phyloP scores from a whole-genome alignment of 371 early-diverging fungal genomes.

The Mortierella sp. region DNA sequence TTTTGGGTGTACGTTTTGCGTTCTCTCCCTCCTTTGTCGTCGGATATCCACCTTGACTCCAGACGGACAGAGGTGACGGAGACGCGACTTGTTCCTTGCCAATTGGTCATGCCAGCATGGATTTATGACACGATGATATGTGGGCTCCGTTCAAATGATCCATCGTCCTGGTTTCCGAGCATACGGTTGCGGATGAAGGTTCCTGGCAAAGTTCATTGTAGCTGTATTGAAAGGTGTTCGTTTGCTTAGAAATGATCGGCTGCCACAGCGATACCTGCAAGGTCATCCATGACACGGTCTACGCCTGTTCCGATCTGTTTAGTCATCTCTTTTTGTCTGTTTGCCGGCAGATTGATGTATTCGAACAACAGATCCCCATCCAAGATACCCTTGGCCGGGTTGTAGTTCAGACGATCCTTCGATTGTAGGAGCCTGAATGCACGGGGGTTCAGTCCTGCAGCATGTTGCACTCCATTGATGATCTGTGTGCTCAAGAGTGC shows the following conservation, averaged over 20 bases:
- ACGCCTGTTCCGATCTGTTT: conserved; percentile 89
- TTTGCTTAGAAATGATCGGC: conserved; percentile 80
- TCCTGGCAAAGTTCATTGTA: too few relatives aligned
- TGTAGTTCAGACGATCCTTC: conserved; percentile 71
- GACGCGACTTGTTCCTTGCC: too few relatives aligned
- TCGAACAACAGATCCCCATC: conserved; percentile 89
- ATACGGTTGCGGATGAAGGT: too few relatives aligned
- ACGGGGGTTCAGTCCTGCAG: conserved; percentile 93
- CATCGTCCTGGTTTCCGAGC: too few relatives aligned
- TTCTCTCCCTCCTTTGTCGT: too few relatives aligned
- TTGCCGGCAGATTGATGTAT: conserved; percentile 74
- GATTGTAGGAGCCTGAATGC: conserved; percentile 77
- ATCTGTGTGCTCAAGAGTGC: conserved; percentile 80
- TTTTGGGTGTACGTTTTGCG: too few relatives aligned
- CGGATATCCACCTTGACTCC: too few relatives aligned
- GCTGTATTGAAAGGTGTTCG: too few relatives aligned
- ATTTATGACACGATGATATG: too few relatives aligned
- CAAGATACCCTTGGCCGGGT: conserved; percentile 76
- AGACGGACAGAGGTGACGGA: too few relatives aligned
- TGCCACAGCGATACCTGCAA: conserved; percentile 75
- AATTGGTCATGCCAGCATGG: too few relatives aligned
- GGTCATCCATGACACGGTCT: conserved; percentile 85
- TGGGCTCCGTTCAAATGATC: too few relatives aligned
- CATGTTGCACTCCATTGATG: conserved; percentile 81
- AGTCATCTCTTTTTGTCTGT: conserved; percentile 84